phyloP scores from a whole-genome alignment of 768 basidiomycete genomes.

The Xerocomellus dryophilus region DNA sequence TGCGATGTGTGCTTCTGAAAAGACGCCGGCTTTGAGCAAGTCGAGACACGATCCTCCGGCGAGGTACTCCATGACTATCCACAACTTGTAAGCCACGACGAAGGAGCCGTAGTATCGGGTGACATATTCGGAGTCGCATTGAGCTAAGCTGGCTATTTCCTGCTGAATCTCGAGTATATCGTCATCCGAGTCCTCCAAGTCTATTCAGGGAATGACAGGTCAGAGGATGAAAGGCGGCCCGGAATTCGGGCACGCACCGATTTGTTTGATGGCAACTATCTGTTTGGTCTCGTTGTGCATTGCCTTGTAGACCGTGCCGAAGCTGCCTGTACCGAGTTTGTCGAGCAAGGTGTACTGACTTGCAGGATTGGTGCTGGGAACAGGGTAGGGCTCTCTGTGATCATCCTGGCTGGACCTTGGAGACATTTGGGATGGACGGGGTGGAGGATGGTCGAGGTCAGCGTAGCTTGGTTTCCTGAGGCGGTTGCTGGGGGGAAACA shows the following conservation, averaged over 20 bases:
- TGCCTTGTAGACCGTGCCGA: constrained; percentile 96
- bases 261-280: constrained; percentile 97
- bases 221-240: neutral
- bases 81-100: constrained; percentile 93
- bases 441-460: constrained; percentile 34
- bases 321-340: constrained; percentile 96
- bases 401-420: constrained; percentile 42
- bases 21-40: constrained; percentile 86
- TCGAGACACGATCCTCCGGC: constrained; percentile 98
- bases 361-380: constrained; percentile 77
- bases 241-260: constrained; percentile 60
- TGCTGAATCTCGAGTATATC: constrained; percentile 99
- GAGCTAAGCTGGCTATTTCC: constrained; percentile 94
- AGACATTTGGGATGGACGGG: constrained; percentile 44
- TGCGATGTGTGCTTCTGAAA: constrained; percentile 92
- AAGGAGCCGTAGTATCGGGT: constrained; percentile 97
- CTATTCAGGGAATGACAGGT: constrained; percentile 39
- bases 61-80: constrained; percentile 99
- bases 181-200: constrained; percentile 97
- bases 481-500: constrained; percentile 39
- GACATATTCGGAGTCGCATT: constrained; percentile 95
- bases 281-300: constrained; percentile 92
- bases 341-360: constrained; percentile 90
- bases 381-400: constrained; percentile 58
- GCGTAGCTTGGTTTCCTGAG: constrained; percentile 39